These are phyloP conservation scores for Pseudomicrostroma phylloplanum DNA, from an alignment of 1,284 basidiomycete species.

Conservation along the genomic window DNA sequence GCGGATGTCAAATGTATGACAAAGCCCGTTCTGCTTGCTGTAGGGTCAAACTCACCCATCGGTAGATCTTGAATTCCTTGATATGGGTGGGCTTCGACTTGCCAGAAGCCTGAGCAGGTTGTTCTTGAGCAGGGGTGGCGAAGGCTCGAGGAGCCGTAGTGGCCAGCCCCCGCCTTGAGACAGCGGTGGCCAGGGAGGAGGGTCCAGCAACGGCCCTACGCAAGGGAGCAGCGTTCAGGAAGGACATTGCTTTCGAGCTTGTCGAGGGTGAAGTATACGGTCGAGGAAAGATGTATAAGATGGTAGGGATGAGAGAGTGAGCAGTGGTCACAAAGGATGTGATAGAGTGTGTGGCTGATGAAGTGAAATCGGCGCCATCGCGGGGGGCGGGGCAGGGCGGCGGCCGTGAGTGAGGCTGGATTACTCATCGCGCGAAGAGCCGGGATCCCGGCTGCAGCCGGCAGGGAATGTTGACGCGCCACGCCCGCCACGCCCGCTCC, in stretches of 20 bases:
- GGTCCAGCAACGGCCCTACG: slow-evolving; percentile 6
- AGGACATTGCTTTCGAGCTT: neutral
- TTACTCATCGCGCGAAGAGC: no score
- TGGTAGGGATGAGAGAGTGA: neutral
- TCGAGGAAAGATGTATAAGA: neutral
- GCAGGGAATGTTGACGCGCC: no score
- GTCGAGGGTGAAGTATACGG: neutral
- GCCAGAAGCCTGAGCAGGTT: slow-evolving; percentile 11
- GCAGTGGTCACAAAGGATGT: neutral
- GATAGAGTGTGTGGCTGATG: neutral
- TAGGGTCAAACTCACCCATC: slow-evolving; percentile 43
- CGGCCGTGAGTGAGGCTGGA: no score
- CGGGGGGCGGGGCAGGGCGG: no score
- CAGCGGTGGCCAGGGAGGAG: neutral
- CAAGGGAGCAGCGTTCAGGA: neutral
- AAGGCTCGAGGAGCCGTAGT: slow-evolving; percentile 34
- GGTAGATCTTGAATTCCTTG: slow-evolving; percentile 50
- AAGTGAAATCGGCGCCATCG: neutral
- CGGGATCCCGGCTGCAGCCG: no score
- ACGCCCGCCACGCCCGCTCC: no score
- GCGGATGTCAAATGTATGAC: neutral
- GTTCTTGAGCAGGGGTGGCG: slow-evolving; percentile 41
- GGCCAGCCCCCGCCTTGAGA: slow-evolving; percentile 19
- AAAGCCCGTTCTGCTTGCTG: no score
- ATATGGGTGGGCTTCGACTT: slow-evolving; percentile 36